phyloP scores from a whole-genome alignment of 495 filamentous ascomycete genomes.

The Rusavskia elegans region DNA sequence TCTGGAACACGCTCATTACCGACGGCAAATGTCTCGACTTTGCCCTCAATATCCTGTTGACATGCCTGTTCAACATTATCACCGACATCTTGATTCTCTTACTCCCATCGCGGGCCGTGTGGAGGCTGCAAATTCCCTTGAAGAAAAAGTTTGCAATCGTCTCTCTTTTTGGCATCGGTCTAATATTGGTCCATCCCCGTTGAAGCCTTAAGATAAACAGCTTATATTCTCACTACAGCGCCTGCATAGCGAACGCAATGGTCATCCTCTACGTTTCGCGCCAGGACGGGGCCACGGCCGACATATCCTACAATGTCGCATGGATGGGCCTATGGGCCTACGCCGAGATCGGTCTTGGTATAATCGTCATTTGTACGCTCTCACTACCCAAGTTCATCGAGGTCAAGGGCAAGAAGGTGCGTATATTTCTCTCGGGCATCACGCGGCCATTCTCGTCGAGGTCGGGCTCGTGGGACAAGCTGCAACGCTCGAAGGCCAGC shows the following conservation, averaged over 20 bases:
- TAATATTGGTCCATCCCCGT: background rate
- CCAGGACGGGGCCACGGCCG: background rate
- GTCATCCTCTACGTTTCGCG: conserved; percentile 1
- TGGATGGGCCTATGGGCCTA: background rate
- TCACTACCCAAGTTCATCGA: conserved; percentile 2
- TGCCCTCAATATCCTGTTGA: background rate
- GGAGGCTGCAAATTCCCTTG: background rate
- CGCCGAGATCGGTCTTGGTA: conserved; percentile 1
- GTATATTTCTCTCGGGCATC: background rate
- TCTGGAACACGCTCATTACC: conserved; percentile 1
- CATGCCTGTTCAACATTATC: conserved; percentile 2
- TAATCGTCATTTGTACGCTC: background rate
- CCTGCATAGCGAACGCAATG: conserved; percentile 2
- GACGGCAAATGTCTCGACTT: background rate
- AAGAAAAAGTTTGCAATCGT: background rate
- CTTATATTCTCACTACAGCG: background rate
- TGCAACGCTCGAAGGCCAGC: background rate
- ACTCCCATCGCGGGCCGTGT: background rate
- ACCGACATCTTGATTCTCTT: background rate
- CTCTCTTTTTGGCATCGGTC: background rate
- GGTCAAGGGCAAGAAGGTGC: conserved; percentile 1
- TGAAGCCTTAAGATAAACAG: background rate
- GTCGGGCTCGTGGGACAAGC: background rate
- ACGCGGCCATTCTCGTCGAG: background rate
- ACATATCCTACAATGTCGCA: conserved; percentile 2